A percentile compares a stretch with the other conserved stretches of the same genome.
Conservation (phyloP, 2,329 filamentous ascomycete genomes). For the Dissoconium aciculare region DNA sequence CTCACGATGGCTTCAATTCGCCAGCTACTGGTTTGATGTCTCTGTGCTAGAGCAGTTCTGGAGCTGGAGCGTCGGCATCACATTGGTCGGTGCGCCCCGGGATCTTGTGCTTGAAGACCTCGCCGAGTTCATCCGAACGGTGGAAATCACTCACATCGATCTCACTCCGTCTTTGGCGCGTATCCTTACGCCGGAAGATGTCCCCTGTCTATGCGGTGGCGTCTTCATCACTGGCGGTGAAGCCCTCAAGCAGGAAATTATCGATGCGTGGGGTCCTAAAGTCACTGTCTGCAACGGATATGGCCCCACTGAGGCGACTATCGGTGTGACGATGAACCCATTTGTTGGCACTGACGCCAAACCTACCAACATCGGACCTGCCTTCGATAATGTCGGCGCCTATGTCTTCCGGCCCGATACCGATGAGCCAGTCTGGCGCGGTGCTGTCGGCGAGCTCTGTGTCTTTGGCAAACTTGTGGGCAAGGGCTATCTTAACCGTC, state of each 20-base stretch:
- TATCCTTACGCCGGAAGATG: slow-evolving; percentile 62
- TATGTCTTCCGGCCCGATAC: slow-evolving; percentile 61
- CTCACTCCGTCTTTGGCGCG: slow-evolving; percentile 76
- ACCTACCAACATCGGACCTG: slow-evolving; percentile 72
- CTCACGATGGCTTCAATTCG: slow-evolving; percentile 83
- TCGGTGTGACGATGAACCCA: slow-evolving; percentile 82
- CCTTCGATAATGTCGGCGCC: slow-evolving; percentile 77
- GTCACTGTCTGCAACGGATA: slow-evolving; percentile 80
- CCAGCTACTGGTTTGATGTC: slow-evolving; percentile 88
- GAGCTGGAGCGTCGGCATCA: slow-evolving; percentile 85
- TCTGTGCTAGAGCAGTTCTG: slow-evolving; percentile 88
- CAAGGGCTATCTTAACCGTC: slow-evolving; percentile 71
- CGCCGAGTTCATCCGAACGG: slow-evolving; percentile 51
- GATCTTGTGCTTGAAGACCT: slow-evolving; percentile 79
- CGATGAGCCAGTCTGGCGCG: slow-evolving; percentile 55
- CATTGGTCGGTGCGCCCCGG: slow-evolving; percentile 64
- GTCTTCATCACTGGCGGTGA: slow-evolving; percentile 92
- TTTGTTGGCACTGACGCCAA: slow-evolving; percentile 63
- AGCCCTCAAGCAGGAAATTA: slow-evolving; percentile 72
- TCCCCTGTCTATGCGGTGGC: slow-evolving; percentile 62
- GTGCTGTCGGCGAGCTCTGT: slow-evolving; percentile 75
- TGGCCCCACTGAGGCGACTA: slow-evolving; percentile 83
- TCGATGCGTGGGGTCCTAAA: slow-evolving; percentile 68
- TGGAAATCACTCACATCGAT: slow-evolving; percentile 79
- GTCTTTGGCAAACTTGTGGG: slow-evolving; percentile 77